Conservation (phyloP, 192 early-diverging fungal genomes). For the Linderina pennispora region DNA sequence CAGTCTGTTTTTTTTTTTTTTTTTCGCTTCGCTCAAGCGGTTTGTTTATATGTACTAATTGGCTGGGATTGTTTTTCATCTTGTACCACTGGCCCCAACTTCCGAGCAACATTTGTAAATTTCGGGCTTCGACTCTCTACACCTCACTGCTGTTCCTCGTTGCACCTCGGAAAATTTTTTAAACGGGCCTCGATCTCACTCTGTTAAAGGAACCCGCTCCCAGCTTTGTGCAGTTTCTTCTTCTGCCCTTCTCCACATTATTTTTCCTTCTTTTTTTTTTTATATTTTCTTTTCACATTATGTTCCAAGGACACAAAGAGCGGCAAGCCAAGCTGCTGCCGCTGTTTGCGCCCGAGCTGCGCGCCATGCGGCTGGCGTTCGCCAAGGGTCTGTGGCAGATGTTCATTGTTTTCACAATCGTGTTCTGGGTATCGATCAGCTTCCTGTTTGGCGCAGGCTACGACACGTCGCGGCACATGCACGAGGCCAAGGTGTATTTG, state of each 20-base stretch:
- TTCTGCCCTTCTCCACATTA: background rate
- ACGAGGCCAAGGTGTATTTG: conserved; percentile 20
- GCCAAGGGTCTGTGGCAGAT: conserved; percentile 32
- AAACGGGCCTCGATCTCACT: no score
- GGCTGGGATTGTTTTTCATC: no score
- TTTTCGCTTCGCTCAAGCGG: no score
- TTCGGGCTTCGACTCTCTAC: no score
- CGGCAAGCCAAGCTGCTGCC: conserved; percentile 35
- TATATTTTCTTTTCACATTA: background rate
- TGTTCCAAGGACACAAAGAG: conserved; percentile 23
- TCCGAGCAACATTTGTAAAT: no score
- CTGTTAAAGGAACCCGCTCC: no score
- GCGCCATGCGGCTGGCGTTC: conserved; percentile 37
- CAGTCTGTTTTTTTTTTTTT: no score
- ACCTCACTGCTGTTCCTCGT: no score
- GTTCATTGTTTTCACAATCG: conserved; percentile 28
- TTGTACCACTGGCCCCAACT: no score
- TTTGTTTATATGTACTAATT: no score
- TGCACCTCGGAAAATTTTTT: no score
- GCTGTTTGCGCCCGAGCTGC: conserved; percentile 41
- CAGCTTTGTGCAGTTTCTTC: no score
- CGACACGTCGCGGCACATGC: conserved; percentile 38
- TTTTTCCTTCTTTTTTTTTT: background rate
- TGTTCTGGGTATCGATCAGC: conserved; percentile 40
- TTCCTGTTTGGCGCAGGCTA: conserved; percentile 43